A percentile compares a stretch with the other conserved stretches of the same genome.
Evolutionary conservation across 164 flowering plant genomes (phyloP).

Genomic region (Taxillus chinensis): DNA sequence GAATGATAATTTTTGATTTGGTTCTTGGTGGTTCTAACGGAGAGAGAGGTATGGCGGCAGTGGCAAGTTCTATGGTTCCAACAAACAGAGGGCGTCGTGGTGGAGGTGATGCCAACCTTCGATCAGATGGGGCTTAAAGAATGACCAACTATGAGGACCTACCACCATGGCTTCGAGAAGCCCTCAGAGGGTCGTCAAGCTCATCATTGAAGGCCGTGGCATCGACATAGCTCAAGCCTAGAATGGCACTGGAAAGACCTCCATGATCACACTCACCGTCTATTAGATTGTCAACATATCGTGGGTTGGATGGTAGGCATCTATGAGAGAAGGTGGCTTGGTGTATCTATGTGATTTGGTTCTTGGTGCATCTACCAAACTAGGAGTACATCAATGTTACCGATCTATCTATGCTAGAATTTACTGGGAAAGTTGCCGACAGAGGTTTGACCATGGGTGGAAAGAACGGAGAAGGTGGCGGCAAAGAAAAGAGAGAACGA

Average conservation of each 20-base stretch:
- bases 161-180: conserved; percentile 77
- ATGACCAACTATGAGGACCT: conserved; percentile 70
- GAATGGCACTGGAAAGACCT: conserved; percentile 90
- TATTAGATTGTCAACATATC: conserved; percentile 85
- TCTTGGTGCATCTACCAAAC: too few species aligned
- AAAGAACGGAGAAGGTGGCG: too few species aligned
- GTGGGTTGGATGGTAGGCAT: too few species aligned
- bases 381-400: too few species aligned
- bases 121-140: conserved; percentile 80
- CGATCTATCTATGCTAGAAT: too few species aligned
- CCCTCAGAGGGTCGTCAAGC: conserved; percentile 87
- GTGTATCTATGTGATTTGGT: too few species aligned
- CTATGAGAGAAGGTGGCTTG: too few species aligned
- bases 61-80: conserved; percentile 32
- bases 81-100: conserved; percentile 32
- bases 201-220: conserved; percentile 80
- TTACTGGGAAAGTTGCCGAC: too few species aligned
- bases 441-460: too few species aligned
- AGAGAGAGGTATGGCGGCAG: conserved; percentile 9
- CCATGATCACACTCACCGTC: conserved; percentile 91
- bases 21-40: too few species aligned
- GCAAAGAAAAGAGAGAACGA: too few species aligned
- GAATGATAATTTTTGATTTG: too few species aligned
- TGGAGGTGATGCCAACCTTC: conserved; percentile 40
- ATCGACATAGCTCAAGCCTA: conserved; percentile 97